Evolutionary conservation across 2,329 filamentous ascomycete species (phyloP).

Genomic region (Talaromyces sp.): DNA sequence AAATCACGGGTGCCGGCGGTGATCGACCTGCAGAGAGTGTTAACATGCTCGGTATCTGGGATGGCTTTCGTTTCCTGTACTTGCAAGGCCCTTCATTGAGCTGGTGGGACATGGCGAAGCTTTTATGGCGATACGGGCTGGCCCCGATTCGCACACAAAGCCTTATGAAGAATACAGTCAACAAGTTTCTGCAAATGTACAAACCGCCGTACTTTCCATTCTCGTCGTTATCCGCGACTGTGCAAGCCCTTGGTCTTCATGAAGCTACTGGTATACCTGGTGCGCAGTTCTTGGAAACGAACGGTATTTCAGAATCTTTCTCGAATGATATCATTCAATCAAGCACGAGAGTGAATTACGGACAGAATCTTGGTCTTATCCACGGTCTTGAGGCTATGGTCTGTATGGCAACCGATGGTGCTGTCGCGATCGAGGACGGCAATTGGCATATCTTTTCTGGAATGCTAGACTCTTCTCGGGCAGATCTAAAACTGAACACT

Average conservation of each 20-base stretch:
- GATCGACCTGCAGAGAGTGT: slow-evolving; percentile 45
- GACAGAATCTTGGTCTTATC: slow-evolving; percentile 78
- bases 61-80: slow-evolving; percentile 72
- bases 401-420: slow-evolving; percentile 83
- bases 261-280: slow-evolving; percentile 69
- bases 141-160: slow-evolving; percentile 71
- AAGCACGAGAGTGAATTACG: slow-evolving; percentile 90
- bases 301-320: slow-evolving; percentile 66
- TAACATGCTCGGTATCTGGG: slow-evolving; percentile 73
- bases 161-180: slow-evolving; percentile 68
- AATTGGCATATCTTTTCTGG: slow-evolving; percentile 93
- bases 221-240: slow-evolving; percentile 66
- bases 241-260: slow-evolving; percentile 64
- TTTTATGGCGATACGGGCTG: slow-evolving; percentile 81
- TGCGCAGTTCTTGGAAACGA: slow-evolving; percentile 64
- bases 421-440: slow-evolving; percentile 73
- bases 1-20: slow-evolving; percentile 48
- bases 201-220: slow-evolving; percentile 81
- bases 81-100: slow-evolving; percentile 58
- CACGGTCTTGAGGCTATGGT: slow-evolving; percentile 90
- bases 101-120: slow-evolving; percentile 77
- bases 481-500: slow-evolving; percentile 63
- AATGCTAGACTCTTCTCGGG: slow-evolving; percentile 67
- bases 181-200: slow-evolving; percentile 76
- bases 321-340: slow-evolving; percentile 82